Evolutionary conservation across 305 asterid species (phyloP).

Genomic region (Fraxinus paxiana): DNA sequence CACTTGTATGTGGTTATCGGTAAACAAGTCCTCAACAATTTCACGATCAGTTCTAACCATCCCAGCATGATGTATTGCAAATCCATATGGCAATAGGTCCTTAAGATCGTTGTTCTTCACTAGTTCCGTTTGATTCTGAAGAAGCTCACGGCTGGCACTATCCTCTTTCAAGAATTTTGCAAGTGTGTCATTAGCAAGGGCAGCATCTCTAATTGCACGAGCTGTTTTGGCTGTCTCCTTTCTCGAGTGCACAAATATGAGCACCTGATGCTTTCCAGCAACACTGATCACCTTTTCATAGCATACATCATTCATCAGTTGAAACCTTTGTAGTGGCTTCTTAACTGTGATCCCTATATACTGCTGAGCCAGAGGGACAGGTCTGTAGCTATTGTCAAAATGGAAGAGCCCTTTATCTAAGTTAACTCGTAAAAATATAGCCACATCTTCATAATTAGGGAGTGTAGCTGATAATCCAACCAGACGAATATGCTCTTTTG

Average conservation of each 20-base stretch:
- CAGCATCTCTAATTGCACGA: conserved; percentile 80
- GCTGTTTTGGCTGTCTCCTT: conserved; percentile 95
- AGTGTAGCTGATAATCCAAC: conserved; percentile 95
- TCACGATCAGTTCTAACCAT: conserved; percentile 88
- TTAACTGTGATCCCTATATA: conserved; percentile 80
- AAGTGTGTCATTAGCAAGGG: conserved; percentile 79
- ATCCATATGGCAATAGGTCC: conserved; percentile 83
- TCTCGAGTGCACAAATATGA: conserved; percentile 89
- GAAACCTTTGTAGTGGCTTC: conserved; percentile 93
- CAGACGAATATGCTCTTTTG: conserved; percentile 79
- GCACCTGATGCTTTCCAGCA: conserved; percentile 93
- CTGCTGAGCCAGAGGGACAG: conserved; percentile 92
- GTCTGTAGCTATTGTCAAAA: conserved; percentile 90
- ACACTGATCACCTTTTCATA: conserved; percentile 75
- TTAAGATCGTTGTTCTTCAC: conserved; percentile 86
- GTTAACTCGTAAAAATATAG: conserved; percentile 68
- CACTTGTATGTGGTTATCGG: conserved; percentile 77
- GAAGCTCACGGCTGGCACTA: conserved; percentile 85
- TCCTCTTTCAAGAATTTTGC: conserved; percentile 82
- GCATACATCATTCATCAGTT: conserved; percentile 90
- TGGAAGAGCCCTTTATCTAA: conserved; percentile 76
- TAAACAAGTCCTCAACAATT: conserved; percentile 87
- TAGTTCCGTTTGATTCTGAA: conserved; percentile 73
- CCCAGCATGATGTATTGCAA: conserved; percentile 97
- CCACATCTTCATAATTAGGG: conserved; percentile 85